phyloP scores from a whole-genome alignment of 805 yeast species.

The Hanseniaspora clermontiae region DNA sequence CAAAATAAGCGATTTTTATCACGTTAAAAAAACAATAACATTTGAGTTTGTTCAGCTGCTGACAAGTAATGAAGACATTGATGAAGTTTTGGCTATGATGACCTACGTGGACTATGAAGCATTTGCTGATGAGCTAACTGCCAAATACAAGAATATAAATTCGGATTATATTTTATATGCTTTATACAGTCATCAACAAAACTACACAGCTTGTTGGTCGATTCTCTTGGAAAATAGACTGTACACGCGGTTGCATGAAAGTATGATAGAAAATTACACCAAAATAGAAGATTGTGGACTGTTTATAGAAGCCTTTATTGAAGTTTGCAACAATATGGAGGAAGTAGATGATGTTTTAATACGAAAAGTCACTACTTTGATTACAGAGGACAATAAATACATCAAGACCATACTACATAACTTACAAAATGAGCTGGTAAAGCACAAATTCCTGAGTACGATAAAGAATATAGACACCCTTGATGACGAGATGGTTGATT shows the following conservation, averaged over 20 bases:
- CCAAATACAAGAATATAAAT: neutral
- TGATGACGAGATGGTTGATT: neutral
- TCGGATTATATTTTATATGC: neutral
- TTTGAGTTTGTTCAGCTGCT: constrained; percentile 18
- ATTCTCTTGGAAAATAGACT: neutral
- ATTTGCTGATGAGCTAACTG: neutral
- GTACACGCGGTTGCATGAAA: neutral
- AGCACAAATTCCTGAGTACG: neutral
- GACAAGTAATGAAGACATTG: neutral
- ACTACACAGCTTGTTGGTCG: neutral
- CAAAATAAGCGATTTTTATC: constrained; percentile 15
- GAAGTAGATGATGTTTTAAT: neutral
- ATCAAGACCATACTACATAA: neutral
- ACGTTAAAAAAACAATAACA: constrained; percentile 21
- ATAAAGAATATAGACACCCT: neutral
- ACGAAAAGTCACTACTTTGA: neutral
- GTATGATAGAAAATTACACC: neutral
- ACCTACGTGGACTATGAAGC: neutral
- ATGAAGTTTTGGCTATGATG: neutral
- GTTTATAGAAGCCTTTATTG: neutral
- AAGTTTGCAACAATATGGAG: neutral
- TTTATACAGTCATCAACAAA: neutral
- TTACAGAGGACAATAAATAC: neutral
- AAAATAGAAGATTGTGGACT: neutral
- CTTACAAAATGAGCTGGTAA: neutral